Evolutionary conservation across 129 eudicot genomes (phyloP).

Genomic region (Escallonia herrerae): DNA sequence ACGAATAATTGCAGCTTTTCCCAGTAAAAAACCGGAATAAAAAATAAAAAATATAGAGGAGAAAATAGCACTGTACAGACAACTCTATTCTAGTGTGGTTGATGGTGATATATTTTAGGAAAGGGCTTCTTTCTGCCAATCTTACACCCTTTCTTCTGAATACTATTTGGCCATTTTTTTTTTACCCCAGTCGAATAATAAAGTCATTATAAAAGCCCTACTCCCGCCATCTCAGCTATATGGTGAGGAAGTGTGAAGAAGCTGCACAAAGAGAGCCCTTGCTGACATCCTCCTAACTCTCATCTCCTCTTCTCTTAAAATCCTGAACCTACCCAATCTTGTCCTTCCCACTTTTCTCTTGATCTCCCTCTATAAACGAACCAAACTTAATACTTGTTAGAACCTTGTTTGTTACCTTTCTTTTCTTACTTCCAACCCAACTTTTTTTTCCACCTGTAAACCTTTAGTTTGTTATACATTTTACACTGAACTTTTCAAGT

Average conservation of each 20-base stretch:
- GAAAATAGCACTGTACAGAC: neutral
- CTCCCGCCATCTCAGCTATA: constrained; percentile 63
- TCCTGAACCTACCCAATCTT: constrained; percentile 28
- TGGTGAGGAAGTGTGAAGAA: constrained; percentile 36
- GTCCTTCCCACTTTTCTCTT: constrained; percentile 20
- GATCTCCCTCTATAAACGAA: constrained; percentile 20
- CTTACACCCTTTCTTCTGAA: constrained; percentile 31
- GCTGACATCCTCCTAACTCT: constrained; percentile 54
- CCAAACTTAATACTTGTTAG: constrained; percentile 49
- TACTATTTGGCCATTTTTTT: neutral
- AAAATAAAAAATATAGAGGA: neutral
- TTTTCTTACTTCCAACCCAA: constrained; percentile 37
- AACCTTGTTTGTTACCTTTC: constrained; percentile 33
- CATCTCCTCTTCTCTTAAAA: constrained; percentile 49
- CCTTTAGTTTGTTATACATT: constrained; percentile 21
- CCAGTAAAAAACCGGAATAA: neutral
- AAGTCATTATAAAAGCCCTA: constrained; percentile 1
- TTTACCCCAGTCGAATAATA: neutral
- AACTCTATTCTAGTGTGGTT: no score
- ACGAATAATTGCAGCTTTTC: neutral
- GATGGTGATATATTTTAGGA: no score
- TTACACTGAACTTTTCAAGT: constrained; percentile 4
- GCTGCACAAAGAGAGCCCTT: constrained; percentile 76
- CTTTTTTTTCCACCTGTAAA: constrained; percentile 34
- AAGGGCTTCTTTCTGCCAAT: neutral